Evolutionary conservation across 2,329 filamentous ascomycete species (phyloP), one percentile per base, ranked within the genome.

Genomic region (Bipolaris sorokiniana): DNA sequence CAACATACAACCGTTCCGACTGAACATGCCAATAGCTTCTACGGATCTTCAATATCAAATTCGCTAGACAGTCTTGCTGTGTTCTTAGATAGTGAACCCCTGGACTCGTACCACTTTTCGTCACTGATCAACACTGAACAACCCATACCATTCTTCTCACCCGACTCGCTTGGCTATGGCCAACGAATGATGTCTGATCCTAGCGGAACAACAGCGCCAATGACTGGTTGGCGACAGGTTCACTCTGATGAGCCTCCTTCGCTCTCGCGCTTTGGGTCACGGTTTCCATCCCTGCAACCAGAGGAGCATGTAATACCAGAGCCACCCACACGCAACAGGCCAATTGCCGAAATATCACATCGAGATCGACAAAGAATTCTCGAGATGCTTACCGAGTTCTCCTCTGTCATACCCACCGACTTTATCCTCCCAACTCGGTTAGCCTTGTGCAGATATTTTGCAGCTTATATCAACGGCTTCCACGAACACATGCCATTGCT

Each of bases 341-440:
- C 68, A 1, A 50, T 77, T n/a, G 63, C 74, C 22, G 73, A 77
- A 31, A 64, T 77, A 15, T 76, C 74, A 5, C 60, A 69, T 7
- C 67, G 70, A 10, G 74, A 76, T 52, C 64, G 75, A 15, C 70
- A 76, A 37, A 66, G 59, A 10, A 86, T 88, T 52, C 83, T 84
- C 66, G 84, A 80, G 53, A 81, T 84, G n/a, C 73, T 89, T 0
- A 81, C 85, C 18, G 85, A 88, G 58, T 89, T 88, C 61, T 84
- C 84, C 0, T 79, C 82, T 0, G 83, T 88, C 4, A 72, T 89
- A 20, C 84, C 87, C 0, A 79, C 76, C 50, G 85, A 86, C 63
- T 91, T 91, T 62, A 82, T 86, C 3, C 84, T 91, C 48, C 88
- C 89, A 1, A 90, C 88, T 4, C 83, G 88, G 3, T 83, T 90